A percentile compares a stretch with the other conserved stretches of the same genome.
Conservation (phyloP, 2,329 filamentous ascomycete genomes). For the Botrytis elliptica region DNA sequence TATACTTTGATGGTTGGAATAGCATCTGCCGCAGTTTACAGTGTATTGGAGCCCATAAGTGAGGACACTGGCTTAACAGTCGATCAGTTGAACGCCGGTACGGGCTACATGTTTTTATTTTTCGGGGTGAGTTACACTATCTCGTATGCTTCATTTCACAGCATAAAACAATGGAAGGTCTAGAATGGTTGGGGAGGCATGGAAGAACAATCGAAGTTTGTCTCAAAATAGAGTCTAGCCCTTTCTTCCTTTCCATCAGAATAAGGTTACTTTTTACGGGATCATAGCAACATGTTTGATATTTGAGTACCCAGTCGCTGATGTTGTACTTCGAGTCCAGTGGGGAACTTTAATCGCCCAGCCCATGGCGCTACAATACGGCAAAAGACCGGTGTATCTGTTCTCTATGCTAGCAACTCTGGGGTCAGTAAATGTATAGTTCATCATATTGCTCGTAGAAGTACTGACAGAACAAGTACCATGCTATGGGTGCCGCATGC, state of each 20-base stretch:
- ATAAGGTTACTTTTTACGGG: background rate
- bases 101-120: slow-evolving; percentile 52
- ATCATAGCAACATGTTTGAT: background rate
- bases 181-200: background rate
- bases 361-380: slow-evolving; percentile 52
- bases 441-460: background rate
- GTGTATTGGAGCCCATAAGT: slow-evolving; percentile 48
- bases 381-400: slow-evolving; percentile 37
- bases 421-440: slow-evolving; percentile 17
- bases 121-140: slow-evolving; percentile 21
- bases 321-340: slow-evolving; percentile 41
- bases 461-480: slow-evolving; percentile 29
- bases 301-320: background rate
- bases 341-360: slow-evolving; percentile 54
- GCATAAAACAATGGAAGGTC: background rate
- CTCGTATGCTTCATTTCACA: background rate
- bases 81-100: slow-evolving; percentile 48
- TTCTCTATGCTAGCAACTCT: slow-evolving; percentile 39
- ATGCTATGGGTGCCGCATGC: slow-evolving; percentile 42
- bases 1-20: slow-evolving; percentile 52
- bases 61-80: slow-evolving; percentile 48
- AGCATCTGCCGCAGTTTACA: slow-evolving; percentile 49
- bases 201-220: background rate
- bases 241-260: background rate
- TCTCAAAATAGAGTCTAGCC: background rate